A percentile compares a stretch with the other conserved stretches of the same genome.
These are phyloP conservation scores for Annulohypoxylon nitens DNA, from an alignment of 495 filamentous ascomycete genomes.

Conservation along the genomic window DNA sequence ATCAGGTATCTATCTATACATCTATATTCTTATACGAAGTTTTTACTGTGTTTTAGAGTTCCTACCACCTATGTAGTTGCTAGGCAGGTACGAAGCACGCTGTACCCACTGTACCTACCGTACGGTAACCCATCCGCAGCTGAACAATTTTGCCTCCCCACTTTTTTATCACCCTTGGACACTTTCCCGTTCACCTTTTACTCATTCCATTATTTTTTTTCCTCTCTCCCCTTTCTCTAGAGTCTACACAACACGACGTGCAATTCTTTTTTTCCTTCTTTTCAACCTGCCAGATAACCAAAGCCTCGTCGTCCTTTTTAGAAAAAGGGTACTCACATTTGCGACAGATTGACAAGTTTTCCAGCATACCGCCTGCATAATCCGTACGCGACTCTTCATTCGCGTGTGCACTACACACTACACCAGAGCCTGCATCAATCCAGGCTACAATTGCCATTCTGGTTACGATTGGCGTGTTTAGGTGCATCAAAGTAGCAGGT, in stretches of 20 bases:
- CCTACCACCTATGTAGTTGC: neutral
- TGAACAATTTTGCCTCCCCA: conserved; percentile 51
- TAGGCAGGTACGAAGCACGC: conserved; percentile 25
- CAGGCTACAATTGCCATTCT: conserved; percentile 21
- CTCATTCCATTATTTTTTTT: conserved; percentile 40
- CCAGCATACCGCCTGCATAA: conserved; percentile 19
- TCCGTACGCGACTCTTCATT: conserved; percentile 16
- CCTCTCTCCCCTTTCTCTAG: conserved; percentile 22
- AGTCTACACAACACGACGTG: neutral
- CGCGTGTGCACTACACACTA: neutral
- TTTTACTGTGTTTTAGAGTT: neutral
- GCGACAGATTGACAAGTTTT: conserved; percentile 3
- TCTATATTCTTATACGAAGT: neutral
- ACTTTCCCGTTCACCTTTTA: conserved; percentile 36
- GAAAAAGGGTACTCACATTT: conserved; percentile 17
- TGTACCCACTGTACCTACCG: conserved; percentile 22
- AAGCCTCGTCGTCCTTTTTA: conserved; percentile 2
- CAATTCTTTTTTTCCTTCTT: conserved; percentile 27
- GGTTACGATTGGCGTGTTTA: conserved; percentile 33
- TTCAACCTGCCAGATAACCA: conserved; percentile 7
- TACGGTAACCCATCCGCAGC: conserved; percentile 33
- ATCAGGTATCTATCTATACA: too few species aligned
- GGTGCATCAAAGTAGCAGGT: conserved; percentile 31
- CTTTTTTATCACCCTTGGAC: conserved; percentile 39
- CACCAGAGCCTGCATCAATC: conserved; percentile 20